Percentiles rank a stretch among this genome's conserved stretches.
Conservation (phyloP, 2,329 filamentous ascomycete species). For the Colletotrichum spaethianum region DNA sequence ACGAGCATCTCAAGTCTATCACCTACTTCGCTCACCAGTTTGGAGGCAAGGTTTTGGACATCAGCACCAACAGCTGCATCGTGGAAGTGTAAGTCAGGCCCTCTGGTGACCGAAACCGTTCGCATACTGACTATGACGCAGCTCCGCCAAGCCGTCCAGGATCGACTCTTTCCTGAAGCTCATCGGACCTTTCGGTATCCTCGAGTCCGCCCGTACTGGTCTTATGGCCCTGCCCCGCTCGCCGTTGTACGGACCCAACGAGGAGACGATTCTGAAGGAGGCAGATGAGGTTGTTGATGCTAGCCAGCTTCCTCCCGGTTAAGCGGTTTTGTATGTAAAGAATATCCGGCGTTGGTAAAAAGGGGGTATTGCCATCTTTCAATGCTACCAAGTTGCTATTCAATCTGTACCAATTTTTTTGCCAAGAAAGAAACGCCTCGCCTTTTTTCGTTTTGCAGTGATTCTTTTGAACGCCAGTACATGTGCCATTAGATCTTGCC, state of each 20-base stretch:
- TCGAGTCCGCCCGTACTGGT: constrained; percentile 95
- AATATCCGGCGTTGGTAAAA: constrained; percentile 43
- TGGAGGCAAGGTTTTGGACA: constrained; percentile 96
- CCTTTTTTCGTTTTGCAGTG: constrained; percentile 22
- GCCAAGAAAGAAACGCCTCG: constrained; percentile 32
- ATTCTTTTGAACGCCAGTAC: constrained; percentile 26
- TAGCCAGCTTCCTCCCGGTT: constrained; percentile 94
- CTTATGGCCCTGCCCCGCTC: constrained; percentile 97
- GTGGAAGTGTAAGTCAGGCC: constrained; percentile 86
- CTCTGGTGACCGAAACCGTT: background rate
- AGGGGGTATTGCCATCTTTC: constrained; percentile 40
- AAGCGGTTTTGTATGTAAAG: constrained; percentile 49
- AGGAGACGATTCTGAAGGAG: constrained; percentile 82
- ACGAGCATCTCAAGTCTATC: constrained; percentile 96
- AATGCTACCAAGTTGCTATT: constrained; percentile 40
- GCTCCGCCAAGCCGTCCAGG: constrained; percentile 90
- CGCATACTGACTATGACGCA: constrained; percentile 54
- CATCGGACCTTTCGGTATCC: constrained; percentile 92
- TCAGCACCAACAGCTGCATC: constrained; percentile 98
- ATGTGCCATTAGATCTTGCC: constrained; percentile 73
- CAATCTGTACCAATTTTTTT: constrained; percentile 41
- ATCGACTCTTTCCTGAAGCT: constrained; percentile 99
- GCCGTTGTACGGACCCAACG: constrained; percentile 82
- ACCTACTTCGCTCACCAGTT: constrained; percentile 98
- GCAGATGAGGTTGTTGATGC: constrained; percentile 95